phyloP scores from a whole-genome alignment of 2,329 filamentous ascomycete genomes.

The Trichocomaceae sp. region DNA sequence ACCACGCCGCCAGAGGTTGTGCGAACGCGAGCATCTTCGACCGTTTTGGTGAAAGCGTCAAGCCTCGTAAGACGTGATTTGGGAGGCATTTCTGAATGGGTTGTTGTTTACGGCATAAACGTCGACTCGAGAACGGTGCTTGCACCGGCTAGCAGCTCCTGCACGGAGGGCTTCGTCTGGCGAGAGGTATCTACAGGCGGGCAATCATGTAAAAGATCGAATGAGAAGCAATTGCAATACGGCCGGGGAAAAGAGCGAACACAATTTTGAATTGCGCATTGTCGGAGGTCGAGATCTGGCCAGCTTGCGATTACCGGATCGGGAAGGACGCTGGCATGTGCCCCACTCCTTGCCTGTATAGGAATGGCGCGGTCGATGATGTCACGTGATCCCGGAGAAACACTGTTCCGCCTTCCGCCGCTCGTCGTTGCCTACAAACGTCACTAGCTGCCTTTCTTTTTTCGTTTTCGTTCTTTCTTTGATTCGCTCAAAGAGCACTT shows the following conservation, averaged over 20 bases:
- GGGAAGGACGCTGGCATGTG: slow-evolving; percentile 6
- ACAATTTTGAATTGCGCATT: slow-evolving; percentile 5
- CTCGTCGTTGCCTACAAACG: slow-evolving; percentile 10
- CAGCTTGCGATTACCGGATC: slow-evolving; percentile 14
- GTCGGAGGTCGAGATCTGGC: slow-evolving; percentile 12
- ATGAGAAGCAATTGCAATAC: slow-evolving; percentile 2
- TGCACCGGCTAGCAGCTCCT: slow-evolving; percentile 15
- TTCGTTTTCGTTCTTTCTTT: background rate
- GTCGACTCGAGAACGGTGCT: background rate
- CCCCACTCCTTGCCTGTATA: background rate
- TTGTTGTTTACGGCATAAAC: slow-evolving; percentile 18
- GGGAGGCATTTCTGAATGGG: slow-evolving; percentile 58
- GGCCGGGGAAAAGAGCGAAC: background rate
- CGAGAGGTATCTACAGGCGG: slow-evolving; percentile 1
- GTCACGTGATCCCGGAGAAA: slow-evolving; percentile 7
- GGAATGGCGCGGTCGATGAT: background rate
- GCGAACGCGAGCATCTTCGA: slow-evolving; percentile 93
- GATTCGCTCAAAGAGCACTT: background rate
- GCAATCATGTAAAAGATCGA: slow-evolving; percentile 10
- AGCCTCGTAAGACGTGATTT: slow-evolving; percentile 95
- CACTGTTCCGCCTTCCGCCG: background rate
- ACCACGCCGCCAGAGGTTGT: slow-evolving; percentile 94
- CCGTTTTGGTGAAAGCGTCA: slow-evolving; percentile 98
- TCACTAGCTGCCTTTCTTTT: background rate
- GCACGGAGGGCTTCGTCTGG: slow-evolving; percentile 13